Base-by-base conservation (phyloP, 1,284 basidiomycete genomes). In the Vanrija pseudolonga region DNA sequence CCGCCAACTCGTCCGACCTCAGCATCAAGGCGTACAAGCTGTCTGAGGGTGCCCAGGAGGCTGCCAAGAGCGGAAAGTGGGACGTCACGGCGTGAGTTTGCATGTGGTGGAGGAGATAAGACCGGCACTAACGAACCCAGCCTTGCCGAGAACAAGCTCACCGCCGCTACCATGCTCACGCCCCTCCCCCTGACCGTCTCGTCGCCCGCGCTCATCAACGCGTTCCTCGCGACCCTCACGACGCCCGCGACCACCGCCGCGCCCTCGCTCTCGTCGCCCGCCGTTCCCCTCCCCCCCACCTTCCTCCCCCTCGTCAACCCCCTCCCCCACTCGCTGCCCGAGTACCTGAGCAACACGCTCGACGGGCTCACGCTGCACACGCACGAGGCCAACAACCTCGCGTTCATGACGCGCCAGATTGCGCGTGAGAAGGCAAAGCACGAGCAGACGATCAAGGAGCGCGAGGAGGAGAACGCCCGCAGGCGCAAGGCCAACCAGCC, bases 11-110 rank as follows among this genome's bases (percentile, higher is more conserved):
- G 64, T 92, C 93, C 47, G 94, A 91, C 71, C 84, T 93, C 47
- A 86, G 87, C 40, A 87, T 98, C 80, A 88, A 88, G 66, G 96
- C 95, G 45, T 98, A 90, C 82, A 84, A 87, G 63, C 80, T 98
- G 59, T 89, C 90, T 40, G 80, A 85, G 47, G 81, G 85, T 12
- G 98, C 97, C 73, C 78, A 93, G 72, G 85, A 87, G 61, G 91
- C 92, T 8, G 87, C 90, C 78, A 90, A 88, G 74, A 85, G 82
- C 69, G 84, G 85, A 60, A 91, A 88, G 74, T 97, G 98, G 80
- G 90, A 89, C 74, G 84, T 88, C 6, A 77, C 87, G 63, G 87
- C 87, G 91, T 92, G 73, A 62, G 77, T 71, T 3, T 28, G 14
- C 9, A n/a, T 26, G 46, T 19, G 6, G 3, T 19, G 24, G 20